A percentile compares a stretch with the other conserved stretches of the same genome.
Evolutionary conservation across 140 eudicot species (phyloP).

Genomic region (Cichorium intybus): DNA sequence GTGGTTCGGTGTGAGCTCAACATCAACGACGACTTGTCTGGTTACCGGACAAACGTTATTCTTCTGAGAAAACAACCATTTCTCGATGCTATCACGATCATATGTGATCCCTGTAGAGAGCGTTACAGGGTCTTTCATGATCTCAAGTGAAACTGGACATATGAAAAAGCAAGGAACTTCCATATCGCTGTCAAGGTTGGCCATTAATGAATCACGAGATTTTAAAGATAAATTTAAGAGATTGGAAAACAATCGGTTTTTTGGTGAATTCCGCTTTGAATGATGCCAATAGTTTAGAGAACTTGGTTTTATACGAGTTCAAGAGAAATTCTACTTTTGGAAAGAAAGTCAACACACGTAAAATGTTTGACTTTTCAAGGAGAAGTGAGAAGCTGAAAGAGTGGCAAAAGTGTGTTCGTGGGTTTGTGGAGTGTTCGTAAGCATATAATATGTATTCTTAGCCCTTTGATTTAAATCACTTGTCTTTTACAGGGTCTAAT

Average conservation of each 20-base stretch:
- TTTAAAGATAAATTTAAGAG: neutral
- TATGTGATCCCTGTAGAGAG: constrained; percentile 45
- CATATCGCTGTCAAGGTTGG: neutral
- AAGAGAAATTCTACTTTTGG: neutral
- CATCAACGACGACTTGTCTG: constrained; percentile 24
- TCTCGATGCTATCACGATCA: constrained; percentile 49
- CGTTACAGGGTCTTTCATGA: constrained; percentile 56
- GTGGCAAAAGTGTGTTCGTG: neutral
- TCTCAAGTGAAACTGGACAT: constrained; percentile 50
- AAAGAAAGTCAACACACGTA: constrained; percentile 1
- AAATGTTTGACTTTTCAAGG: constrained; percentile 6
- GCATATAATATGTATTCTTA: neutral
- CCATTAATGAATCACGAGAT: constrained; percentile 4
- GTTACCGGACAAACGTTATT: constrained; percentile 45
- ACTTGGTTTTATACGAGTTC: constrained; percentile 7
- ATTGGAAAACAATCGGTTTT: neutral
- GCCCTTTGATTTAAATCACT: neutral
- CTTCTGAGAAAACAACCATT: constrained; percentile 26
- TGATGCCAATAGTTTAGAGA: neutral
- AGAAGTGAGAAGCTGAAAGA: neutral
- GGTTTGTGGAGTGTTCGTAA: neutral
- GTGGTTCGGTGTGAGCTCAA: constrained; percentile 45
- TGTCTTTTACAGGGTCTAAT: neutral
- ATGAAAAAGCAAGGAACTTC: constrained; percentile 42
- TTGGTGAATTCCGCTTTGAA: neutral